Conservation (phyloP, 2,329 filamentous ascomycete species). For the Alternaria sp. region DNA sequence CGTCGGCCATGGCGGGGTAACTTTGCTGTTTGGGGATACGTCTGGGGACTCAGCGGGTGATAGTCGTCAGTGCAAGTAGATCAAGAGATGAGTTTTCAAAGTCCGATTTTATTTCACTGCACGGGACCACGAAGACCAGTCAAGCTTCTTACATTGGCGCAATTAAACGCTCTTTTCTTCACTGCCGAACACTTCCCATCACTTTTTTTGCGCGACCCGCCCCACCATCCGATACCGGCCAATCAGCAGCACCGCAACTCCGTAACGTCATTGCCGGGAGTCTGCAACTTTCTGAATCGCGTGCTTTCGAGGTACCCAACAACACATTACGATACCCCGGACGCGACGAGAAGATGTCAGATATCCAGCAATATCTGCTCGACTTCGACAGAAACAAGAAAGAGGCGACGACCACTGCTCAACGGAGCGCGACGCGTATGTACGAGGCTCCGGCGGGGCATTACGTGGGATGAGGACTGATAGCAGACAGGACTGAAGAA, state of each 20-base stretch:
- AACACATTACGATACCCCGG: neutral
- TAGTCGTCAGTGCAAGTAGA: neutral
- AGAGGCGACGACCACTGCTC: slow-evolving; percentile 56
- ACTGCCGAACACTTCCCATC: slow-evolving; percentile 5
- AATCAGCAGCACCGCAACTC: slow-evolving; percentile 28
- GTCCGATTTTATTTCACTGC: slow-evolving; percentile 1
- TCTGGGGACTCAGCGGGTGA: slow-evolving; percentile 4
- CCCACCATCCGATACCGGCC: slow-evolving; percentile 32
- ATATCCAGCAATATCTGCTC: slow-evolving; percentile 62
- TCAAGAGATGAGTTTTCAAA: neutral
- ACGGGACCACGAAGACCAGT: slow-evolving; percentile 1
- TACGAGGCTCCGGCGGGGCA: slow-evolving; percentile 22
- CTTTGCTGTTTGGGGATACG: slow-evolving; percentile 8
- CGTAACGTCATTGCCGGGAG: slow-evolving; percentile 27
- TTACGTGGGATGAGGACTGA: slow-evolving; percentile 27
- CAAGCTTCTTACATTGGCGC: slow-evolving; percentile 2
- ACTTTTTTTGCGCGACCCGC: slow-evolving; percentile 24
- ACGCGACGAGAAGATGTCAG: slow-evolving; percentile 56
- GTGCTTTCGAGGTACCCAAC: slow-evolving; percentile 8
- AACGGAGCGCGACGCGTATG: slow-evolving; percentile 54
- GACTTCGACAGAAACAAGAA: slow-evolving; percentile 59
- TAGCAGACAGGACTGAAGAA: slow-evolving; percentile 62
- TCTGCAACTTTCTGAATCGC: slow-evolving; percentile 24
- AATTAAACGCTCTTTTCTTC: slow-evolving; percentile 7
- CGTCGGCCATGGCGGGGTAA: slow-evolving; percentile 47